A percentile compares a stretch with the other conserved stretches of the same genome.
These are phyloP conservation scores for Suhomyces canberraensis DNA, from an alignment of 805 yeast species.

Conservation along the genomic window DNA sequence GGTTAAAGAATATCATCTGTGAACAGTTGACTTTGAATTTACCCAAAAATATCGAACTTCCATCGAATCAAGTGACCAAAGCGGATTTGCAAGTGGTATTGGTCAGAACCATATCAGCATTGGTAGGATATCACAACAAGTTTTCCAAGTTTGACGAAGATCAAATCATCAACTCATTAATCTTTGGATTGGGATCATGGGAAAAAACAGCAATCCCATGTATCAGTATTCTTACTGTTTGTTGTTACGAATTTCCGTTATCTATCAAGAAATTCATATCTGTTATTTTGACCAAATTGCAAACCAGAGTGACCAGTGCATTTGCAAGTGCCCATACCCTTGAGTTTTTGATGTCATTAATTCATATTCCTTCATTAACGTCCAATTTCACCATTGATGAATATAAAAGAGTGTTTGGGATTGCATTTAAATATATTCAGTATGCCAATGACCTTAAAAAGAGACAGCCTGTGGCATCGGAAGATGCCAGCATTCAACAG, in stretches of 20 bases:
- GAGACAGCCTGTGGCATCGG: constrained; percentile 17
- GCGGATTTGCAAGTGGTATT: constrained; percentile 66
- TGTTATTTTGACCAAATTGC: constrained; percentile 69
- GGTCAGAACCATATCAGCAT: constrained; percentile 58
- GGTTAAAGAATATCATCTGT: constrained; percentile 48
- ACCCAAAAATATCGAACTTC: constrained; percentile 32
- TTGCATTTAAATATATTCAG: constrained; percentile 76
- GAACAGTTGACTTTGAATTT: constrained; percentile 55
- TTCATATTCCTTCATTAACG: constrained; percentile 63
- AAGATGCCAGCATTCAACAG: constrained; percentile 18
- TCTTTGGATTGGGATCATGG: constrained; percentile 67
- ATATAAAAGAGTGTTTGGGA: constrained; percentile 75
- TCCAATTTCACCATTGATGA: constrained; percentile 75
- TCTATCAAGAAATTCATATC: constrained; percentile 67
- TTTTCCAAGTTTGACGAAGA: constrained; percentile 61
- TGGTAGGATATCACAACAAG: constrained; percentile 56
- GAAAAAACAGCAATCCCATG: constrained; percentile 76
- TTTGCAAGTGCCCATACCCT: constrained; percentile 70
- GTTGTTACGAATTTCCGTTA: constrained; percentile 77
- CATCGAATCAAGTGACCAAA: constrained; percentile 45
- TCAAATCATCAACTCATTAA: constrained; percentile 55
- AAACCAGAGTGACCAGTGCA: constrained; percentile 67
- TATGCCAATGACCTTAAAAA: constrained; percentile 54
- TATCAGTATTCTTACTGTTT: constrained; percentile 68
- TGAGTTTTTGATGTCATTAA: constrained; percentile 67